Base-by-base conservation (phyloP, 2,329 filamentous ascomycete species). In the Aspergillus texensis region DNA sequence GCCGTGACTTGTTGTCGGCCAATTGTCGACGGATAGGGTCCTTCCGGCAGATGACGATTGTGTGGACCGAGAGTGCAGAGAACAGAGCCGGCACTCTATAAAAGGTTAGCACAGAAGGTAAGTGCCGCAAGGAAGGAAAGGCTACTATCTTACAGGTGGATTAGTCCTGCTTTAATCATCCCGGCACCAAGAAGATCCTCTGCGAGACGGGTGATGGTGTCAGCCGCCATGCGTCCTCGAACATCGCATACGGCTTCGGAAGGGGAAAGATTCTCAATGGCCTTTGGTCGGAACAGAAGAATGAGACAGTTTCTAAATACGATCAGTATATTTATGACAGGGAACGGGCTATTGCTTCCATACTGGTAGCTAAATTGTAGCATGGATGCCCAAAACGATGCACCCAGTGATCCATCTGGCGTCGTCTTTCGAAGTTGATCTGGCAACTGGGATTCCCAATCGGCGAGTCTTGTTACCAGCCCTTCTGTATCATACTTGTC, bases 51-150 rank as follows among this genome's bases (percentile, higher is more conserved):
- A 73, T 72, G 39, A 68, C 66, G 34, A 73, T 62, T 4, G 70
- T 68, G 43, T 72, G 70, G 48, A 73, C 68, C 1, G 68, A 69
- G n/a, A 72, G 66, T 19, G 71, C 68, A 10, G 63, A 65, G 48
- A 71, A 71, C 6, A 70, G 50, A 9, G 70, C 64, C 3, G 67
- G 71, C 19, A 71, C 67, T 6, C 56, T 58, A 24, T 11, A 4
- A 6, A 39, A 8, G 14, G 16, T 46, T 45, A 11, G 28, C 10
- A 21, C 4, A 2, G 4, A 12, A 4, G 26, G 48, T 4, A 3
- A 19, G 14, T 24, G 12, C 1, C 9, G 4, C 9, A 24, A 4
- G 2, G 4, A 9, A 24, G 6, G 14, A 14, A 34, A 6, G 41
- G 5, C 3, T 0, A 46, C 6, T 1, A 5, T 30, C 56, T 11